Evolutionary conservation across 2,329 filamentous ascomycete genomes (phyloP), one percentile per base, ranked within the genome.

Genomic region (Colletotrichum tabaci): DNA sequence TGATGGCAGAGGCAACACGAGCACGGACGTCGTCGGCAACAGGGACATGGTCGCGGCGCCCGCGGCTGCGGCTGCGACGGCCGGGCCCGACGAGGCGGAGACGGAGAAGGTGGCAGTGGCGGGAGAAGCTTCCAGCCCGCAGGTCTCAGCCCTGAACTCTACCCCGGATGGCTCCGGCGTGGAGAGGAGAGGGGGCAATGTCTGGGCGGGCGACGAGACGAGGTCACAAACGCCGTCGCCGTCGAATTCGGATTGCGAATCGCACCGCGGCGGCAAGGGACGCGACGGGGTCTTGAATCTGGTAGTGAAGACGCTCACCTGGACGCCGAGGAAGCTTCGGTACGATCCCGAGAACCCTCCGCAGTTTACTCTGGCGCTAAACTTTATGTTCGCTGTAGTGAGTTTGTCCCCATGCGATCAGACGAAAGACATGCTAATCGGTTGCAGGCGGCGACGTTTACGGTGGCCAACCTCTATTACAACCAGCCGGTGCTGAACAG

Each of bases 391-490:
- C 73, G 91, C 87, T 1, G 87, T 92, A 76, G 92, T 87, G 75
- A 74, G 81, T 76, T 6, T 16, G 18, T 13, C 16, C 18, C 3
- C 2, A 2, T 53, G 30, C 9, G 21, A 46, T 61, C 18, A 7
- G 16, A 35, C 40, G 13, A 60, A 18, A 4, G 44, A 26, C 18
- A 12, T 58, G 30, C 64, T 62, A 21, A 68, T 0, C 12, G 3
- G 7, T 35, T 26, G 55, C 26, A 89, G 87, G 82, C 87, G 3
- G 82, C 84, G 0, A 87, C 90, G 4, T 90, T 94, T 74, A 94
- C 92, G 0, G 93, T 95, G 8, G 93, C 93, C 21, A 95, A 95
- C 75, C 84, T 96, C 3, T 96, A 96, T 82, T 95, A 96, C 80
- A 93, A 89, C 71, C 93, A 95, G 76, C 93, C 94, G 0, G 93